Evolutionary conservation across 441 rosid genomes (phyloP), one percentile per base, ranked within the genome.

Genomic region (Arabidopsis lyrata): DNA sequence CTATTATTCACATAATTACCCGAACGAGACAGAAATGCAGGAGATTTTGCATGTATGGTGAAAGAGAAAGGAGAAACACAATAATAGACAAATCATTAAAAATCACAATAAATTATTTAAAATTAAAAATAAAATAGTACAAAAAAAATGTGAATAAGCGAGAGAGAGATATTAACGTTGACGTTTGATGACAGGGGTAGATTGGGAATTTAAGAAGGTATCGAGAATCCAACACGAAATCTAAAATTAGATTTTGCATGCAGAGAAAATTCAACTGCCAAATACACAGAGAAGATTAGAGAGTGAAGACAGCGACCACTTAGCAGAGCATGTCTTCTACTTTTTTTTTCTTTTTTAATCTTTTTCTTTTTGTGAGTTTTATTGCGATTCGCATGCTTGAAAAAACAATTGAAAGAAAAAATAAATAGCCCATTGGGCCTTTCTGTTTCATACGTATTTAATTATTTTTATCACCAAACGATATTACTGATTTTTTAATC

Each of bases 31-130:
- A 78, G 78, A 36, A 78, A 78, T 57, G 81, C 75, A 78, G 78
- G 81, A 74, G 72, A 68, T 63, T 64, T 78, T 78, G 75, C 81
- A 78, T 73, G 78, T 68, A 27, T 78, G 78, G 44, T 49, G 75
- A 74, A 78, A 74, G 78, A 78, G 76, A 68, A 74, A 74, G 76
- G 76, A 78, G 77, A 63, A 74, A 70, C 68, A 74, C 78, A 74
- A 74, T 74, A 78, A 78, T 78, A 73, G 78, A 78, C 78, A 68
- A 78, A 78, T 77, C 78, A 78, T 78, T 73, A 73, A 78, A 41
- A 61, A 66, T 69, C 56, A 72, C 64, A 16, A 58, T 34, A 57
- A 50, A 48, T 13, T 9, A 2, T 16, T 16, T n/a, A 44, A n/a
- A 56, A 15, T 41, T 20, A 32, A 16, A 59, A 2, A 39, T 29